Conservation (phyloP, 2,329 filamentous ascomycete genomes). For the Lasiodiplodia citricola region DNA sequence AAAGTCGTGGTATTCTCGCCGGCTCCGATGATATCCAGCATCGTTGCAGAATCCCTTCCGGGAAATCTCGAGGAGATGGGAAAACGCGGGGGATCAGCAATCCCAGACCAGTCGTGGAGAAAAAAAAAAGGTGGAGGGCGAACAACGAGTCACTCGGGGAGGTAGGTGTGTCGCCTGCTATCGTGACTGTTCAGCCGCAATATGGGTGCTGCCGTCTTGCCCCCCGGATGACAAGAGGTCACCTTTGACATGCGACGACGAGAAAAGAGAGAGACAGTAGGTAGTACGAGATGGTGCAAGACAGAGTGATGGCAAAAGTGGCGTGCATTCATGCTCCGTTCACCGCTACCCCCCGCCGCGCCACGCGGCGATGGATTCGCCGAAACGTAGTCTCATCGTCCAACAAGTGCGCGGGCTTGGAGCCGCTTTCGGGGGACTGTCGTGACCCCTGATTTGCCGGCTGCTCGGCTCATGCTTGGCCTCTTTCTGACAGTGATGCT, state of each 20-base stretch:
- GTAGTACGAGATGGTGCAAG: not conserved
- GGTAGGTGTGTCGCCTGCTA: not conserved
- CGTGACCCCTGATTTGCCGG: not conserved
- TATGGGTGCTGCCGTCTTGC: not conserved
- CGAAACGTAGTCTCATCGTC: not conserved
- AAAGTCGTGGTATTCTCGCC: constrained; percentile 6
- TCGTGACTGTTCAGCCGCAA: not conserved
- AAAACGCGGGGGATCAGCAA: not conserved
- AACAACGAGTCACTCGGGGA: not conserved
- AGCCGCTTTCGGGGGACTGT: not conserved
- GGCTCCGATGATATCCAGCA: constrained; percentile 1
- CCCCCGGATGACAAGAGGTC: not conserved
- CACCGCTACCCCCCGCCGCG: not conserved
- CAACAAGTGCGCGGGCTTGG: not conserved
- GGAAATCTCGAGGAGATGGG: not conserved
- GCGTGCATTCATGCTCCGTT: not conserved
- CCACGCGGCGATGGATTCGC: not conserved
- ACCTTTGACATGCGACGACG: not conserved
- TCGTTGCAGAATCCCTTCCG: not conserved
- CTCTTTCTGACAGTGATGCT: not conserved
- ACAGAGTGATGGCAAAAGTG: not conserved
- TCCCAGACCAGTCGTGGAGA: not conserved
- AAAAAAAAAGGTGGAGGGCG: not conserved
- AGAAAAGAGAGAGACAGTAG: not conserved
- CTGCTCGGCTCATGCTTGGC: not conserved